Evolutionary conservation across 495 filamentous ascomycete species (phyloP), one percentile per base, ranked within the genome.

Genomic region (Penicillium subrubescens): DNA sequence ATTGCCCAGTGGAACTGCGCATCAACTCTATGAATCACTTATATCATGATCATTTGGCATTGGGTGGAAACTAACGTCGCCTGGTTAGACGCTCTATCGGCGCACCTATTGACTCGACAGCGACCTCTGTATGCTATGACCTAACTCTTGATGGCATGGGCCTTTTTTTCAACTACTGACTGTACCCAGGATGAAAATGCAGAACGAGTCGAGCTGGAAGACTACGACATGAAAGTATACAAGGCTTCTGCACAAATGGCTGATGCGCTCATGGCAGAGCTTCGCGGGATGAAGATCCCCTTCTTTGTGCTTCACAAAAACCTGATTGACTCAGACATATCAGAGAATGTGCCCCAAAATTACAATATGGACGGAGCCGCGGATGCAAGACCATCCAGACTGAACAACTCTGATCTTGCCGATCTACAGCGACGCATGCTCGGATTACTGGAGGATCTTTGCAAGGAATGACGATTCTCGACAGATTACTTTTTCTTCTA

Each of bases 191-290:
- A 76, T 29, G 64, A 67, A 27, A 77, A 83, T 64, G 83, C 84
- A 57, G 76, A 86, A 41, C 69, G 79, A 15, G 75, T 81, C 19
- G 89, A 91, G 68, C 73, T 92, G 5, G 62, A 73, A 39, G 69
- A 74, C 12, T 91, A 86, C 67, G 87, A 90, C 67, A 65, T 70
- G 27, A 90, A 90, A 63, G 85, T 91, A 41, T 82, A 89, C 65
- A 79, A 70, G 46, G 88, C 88, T 21, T 83, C 82, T 39, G 71
- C 64, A 19, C 75, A 86, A 25, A 89, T 92, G 88, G 81, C 83
- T 1, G 75, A 79, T 10, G 83, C 85, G 6, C 84, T 88, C 71
- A 74, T 71, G 8, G 61, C 71, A 14, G 87, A 89, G 67, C 72
- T 92, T 27, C 79, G 81, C 39, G 77, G 67, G 8, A 68, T 90